Base-by-base conservation (phyloP, 106 monocot genomes). In the Ottelia alismoides region DNA sequence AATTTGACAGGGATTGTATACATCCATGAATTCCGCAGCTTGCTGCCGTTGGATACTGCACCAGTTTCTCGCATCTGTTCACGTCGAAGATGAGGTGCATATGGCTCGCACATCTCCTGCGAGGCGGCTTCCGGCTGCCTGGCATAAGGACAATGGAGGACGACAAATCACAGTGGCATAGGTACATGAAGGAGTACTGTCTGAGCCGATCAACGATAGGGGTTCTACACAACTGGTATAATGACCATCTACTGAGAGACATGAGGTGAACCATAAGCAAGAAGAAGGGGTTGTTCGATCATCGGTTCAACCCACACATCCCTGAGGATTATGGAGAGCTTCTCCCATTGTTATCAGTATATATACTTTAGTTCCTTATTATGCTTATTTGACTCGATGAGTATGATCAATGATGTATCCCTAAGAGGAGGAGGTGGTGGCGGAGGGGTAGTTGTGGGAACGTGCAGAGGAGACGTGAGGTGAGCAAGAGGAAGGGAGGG, bases 51-150 rank as follows among this genome's bases (percentile, higher is more conserved):
- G 65, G 54, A 2, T 65, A 65, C 27, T 46, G 47, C 2, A 28
- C 54, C 14, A 65, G 55, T 20, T 2, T 46, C 0, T 40, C 54
- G 20, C 54, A 65, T 35, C 44, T 65, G 6, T 46, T 27, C 28
- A 53, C 65, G 10, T 65, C 65, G 3, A 55, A 65, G 65, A 45
- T 65, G 46, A 27, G 44, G 28, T 55, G 65, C 55, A 54, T 29
- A 47, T 65, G 65, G 54, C 28, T 65, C 7, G 45, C 55, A 3
- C 20, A 30, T 16, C 47, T 65, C 28, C 65, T 65, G 3, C 27
- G 29, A 22, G 65, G 65, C 2, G 2, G 27, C 5, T 53, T 65
- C n/a, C 9, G 22, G 10, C 27, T 65, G 20, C 55, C 55, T 1
- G 30, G 51, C 54, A 65, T 55, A 21, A 11, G 28, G 5, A 3